Conservation (phyloP, 169 alveolate genomes). For the Plasmodium malariae region DNA sequence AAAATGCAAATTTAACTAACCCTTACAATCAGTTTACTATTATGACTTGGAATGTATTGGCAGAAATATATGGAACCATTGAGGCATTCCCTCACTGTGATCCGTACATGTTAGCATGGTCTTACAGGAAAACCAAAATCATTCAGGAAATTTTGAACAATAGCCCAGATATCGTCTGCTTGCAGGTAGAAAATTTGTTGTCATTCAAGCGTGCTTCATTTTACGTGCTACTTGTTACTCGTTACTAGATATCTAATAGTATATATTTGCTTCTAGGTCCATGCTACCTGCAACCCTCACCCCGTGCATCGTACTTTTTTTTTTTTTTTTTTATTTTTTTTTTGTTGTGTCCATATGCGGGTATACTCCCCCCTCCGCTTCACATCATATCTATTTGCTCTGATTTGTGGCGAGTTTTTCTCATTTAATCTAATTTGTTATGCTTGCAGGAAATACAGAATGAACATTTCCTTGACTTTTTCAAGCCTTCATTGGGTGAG, state of each 20-base stretch:
- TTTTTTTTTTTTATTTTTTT: no score
- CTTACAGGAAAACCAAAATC: conserved; percentile 85
- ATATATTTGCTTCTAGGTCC: no score
- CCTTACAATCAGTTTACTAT: conserved; percentile 78
- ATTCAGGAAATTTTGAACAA: conserved; percentile 84
- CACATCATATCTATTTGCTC: no score
- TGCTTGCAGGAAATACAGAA: conserved; percentile 82
- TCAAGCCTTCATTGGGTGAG: conserved; percentile 80
- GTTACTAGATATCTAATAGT: no score
- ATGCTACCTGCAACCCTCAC: no score
- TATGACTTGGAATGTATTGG: conserved; percentile 85
- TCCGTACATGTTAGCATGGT: conserved; percentile 88
- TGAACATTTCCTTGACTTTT: conserved; percentile 86
- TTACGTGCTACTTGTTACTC: no score
- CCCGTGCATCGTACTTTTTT: no score
- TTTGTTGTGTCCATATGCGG: no score
- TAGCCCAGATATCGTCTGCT: conserved; percentile 86
- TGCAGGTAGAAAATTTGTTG: conserved; percentile 80
- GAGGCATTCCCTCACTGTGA: conserved; percentile 88
- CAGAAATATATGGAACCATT: conserved; percentile 87
- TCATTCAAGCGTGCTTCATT: no score
- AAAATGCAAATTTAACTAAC: conserved; percentile 9
- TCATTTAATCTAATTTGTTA: no score
- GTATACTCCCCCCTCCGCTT: no score
- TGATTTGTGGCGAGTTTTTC: no score